Evolutionary conservation across 2,329 filamentous ascomycete species (phyloP).

Genomic region (Xylariaceae sp.): DNA sequence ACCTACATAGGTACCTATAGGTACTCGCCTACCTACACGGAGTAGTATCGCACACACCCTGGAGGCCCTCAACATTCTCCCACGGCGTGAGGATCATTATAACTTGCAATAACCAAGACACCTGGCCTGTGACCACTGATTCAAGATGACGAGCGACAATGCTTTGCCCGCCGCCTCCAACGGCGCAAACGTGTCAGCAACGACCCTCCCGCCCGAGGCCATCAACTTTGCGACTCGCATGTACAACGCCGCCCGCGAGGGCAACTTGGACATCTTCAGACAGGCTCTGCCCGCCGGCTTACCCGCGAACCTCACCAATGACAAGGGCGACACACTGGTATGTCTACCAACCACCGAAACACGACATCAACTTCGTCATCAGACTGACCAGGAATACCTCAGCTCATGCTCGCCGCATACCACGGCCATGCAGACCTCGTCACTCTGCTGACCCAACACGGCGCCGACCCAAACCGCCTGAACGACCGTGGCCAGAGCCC

Average conservation of each 20-base stretch:
- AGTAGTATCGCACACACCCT: no score
- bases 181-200: neutral
- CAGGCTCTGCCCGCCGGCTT: constrained; percentile 65
- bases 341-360: constrained; percentile 14
- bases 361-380: neutral
- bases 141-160: constrained; percentile 20
- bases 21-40: no score
- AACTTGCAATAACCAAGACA: no score
- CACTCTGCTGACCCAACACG: constrained; percentile 57
- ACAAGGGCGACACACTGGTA: constrained; percentile 70
- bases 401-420: constrained; percentile 73
- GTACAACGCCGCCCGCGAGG: constrained; percentile 64
- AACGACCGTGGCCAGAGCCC: constrained; percentile 69
- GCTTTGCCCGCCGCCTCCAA: constrained; percentile 2
- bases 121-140: neutral
- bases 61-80: no score
- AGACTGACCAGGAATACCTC: neutral
- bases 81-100: no score
- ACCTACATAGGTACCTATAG: no score
- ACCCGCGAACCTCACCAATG: constrained; percentile 68
- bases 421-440: constrained; percentile 63
- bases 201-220: constrained; percentile 57
- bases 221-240: constrained; percentile 64
- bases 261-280: constrained; percentile 55
- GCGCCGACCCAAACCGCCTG: constrained; percentile 64